Evolutionary conservation across 2,329 filamentous ascomycete species (phyloP).

Genomic region (Celoporthe dispersa): DNA sequence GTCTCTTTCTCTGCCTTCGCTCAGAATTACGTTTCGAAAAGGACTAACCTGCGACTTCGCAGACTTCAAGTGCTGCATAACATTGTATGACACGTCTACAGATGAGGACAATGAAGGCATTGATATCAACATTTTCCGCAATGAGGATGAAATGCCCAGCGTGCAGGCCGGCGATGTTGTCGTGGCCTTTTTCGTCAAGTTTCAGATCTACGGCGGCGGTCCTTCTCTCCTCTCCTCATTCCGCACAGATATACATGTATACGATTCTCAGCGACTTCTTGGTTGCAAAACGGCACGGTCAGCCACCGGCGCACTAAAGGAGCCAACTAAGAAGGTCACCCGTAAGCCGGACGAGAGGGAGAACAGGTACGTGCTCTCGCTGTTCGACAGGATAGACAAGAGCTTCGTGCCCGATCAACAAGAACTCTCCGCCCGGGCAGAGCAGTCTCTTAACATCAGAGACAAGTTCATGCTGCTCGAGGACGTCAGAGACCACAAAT

Average conservation of each 20-base stretch:
- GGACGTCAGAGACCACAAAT: constrained; percentile 60
- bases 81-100: constrained; percentile 62
- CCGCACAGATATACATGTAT: constrained; percentile 51
- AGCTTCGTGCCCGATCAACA: constrained; percentile 45
- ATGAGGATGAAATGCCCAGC: constrained; percentile 52
- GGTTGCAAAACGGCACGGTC: constrained; percentile 6
- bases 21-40: neutral
- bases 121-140: constrained; percentile 65
- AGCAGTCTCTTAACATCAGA: constrained; percentile 48
- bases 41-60: neutral
- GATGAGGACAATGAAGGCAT: constrained; percentile 48
- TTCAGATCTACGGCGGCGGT: constrained; percentile 43
- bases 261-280: constrained; percentile 34
- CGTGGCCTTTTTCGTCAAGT: constrained; percentile 61
- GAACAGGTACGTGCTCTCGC: constrained; percentile 50
- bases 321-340: constrained; percentile 23
- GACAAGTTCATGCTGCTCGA: constrained; percentile 69
- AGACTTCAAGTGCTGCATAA: constrained; percentile 67
- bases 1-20: constrained; percentile 18
- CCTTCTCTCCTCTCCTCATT: constrained; percentile 51
- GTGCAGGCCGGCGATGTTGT: constrained; percentile 65
- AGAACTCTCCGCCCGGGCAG: constrained; percentile 47
- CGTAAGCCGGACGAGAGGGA: constrained; percentile 38
- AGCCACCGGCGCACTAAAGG: constrained; percentile 36
- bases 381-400: constrained; percentile 53